Conservation (phyloP, 2,329 filamentous ascomycete genomes). For the Fusarium sp. region DNA sequence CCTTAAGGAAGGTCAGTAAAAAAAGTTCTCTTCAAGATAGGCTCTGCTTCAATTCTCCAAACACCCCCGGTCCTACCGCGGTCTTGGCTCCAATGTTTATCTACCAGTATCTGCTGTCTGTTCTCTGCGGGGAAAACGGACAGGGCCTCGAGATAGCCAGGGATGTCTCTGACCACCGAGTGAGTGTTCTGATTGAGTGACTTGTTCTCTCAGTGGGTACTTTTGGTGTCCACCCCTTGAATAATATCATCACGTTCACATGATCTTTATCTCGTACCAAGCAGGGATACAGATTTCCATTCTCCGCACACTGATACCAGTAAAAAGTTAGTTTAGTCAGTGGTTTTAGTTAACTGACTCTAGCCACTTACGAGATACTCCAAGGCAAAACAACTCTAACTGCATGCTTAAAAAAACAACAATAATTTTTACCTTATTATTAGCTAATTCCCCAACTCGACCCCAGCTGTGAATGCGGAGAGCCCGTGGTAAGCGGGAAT, state of each 20-base stretch:
- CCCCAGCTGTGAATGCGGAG: constrained; percentile 28
- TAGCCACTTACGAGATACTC: constrained; percentile 4
- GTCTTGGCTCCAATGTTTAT: constrained; percentile 37
- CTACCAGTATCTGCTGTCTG: constrained; percentile 35
- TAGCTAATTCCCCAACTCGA: constrained; percentile 39
- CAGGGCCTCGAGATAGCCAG: constrained; percentile 4
- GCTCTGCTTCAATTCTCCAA: constrained; percentile 1
- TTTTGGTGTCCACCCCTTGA: constrained; percentile 9
- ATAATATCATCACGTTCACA: constrained; percentile 25
- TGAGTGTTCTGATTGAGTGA: neutral
- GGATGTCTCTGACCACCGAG: neutral
- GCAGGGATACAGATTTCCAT: constrained; percentile 12
- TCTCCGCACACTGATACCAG: constrained; percentile 25
- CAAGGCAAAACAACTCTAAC: constrained; percentile 16
- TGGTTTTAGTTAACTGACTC: constrained; percentile 10
- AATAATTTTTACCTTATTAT: constrained; percentile 39
- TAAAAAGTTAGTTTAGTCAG: constrained; percentile 11
- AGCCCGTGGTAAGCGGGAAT: constrained; percentile 16
- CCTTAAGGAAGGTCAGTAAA: constrained; percentile 33
- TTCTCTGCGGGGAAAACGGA: constrained; percentile 37
- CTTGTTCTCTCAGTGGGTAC: constrained; percentile 1
- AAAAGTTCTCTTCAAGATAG: constrained; percentile 18
- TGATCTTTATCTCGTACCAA: constrained; percentile 35
- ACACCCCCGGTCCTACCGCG: constrained; percentile 28
- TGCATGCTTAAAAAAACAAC: constrained; percentile 33